phyloP scores from a whole-genome alignment of 1,284 basidiomycete genomes.

The Sporisorium scitamineum region DNA sequence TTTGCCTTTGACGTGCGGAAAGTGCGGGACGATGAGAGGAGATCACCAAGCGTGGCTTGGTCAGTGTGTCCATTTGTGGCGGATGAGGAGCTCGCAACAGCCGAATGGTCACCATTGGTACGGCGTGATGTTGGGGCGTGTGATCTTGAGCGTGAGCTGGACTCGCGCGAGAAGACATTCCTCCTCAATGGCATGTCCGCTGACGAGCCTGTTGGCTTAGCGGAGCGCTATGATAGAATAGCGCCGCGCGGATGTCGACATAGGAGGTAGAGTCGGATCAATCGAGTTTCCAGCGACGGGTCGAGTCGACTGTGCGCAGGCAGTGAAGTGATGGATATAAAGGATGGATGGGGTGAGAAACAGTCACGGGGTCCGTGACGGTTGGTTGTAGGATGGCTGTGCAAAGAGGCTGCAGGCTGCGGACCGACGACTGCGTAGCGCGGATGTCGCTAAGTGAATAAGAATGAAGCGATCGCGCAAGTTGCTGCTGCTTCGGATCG shows the following conservation, averaged over 20 bases:
- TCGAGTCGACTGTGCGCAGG: not conserved
- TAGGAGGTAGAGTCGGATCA: conserved; percentile 7
- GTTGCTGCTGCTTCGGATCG: not conserved
- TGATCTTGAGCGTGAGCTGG: not conserved
- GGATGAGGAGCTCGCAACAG: conserved; percentile 18
- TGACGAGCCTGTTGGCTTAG: conserved; percentile 15
- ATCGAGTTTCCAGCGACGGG: not conserved
- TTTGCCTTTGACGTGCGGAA: not conserved
- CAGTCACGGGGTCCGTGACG: not conserved
- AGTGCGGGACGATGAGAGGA: conserved; percentile 2
- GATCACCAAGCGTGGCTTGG: conserved; percentile 14
- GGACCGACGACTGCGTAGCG: not conserved
- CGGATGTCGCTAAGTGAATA: not conserved
- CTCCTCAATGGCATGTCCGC: conserved; percentile 31
- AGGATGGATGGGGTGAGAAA: not conserved
- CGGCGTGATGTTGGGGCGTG: conserved; percentile 2
- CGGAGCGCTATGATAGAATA: conserved; percentile 10
- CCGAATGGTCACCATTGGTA: not conserved
- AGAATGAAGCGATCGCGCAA: not conserved
- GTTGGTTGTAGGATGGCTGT: no score
- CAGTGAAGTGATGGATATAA: not conserved
- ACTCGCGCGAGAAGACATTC: conserved; percentile 5
- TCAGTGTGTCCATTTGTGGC: not conserved
- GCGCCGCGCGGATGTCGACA: conserved; percentile 17
- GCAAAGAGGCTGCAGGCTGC: not conserved